Evolutionary conservation across 2,329 filamentous ascomycete genomes (phyloP).

Genomic region (Talaromyces sp.): DNA sequence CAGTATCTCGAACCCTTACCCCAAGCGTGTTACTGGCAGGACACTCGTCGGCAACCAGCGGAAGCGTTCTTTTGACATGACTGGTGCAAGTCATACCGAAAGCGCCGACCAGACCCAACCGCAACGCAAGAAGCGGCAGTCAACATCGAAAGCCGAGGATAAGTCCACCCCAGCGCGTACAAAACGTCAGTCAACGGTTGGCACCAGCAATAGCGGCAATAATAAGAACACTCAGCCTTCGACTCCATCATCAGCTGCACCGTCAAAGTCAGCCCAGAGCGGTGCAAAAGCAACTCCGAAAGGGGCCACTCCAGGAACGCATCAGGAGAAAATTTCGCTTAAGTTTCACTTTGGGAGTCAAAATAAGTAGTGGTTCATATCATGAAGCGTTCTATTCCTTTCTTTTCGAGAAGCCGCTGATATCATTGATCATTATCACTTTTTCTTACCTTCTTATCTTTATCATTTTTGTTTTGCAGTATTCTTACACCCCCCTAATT

Average conservation of each 20-base stretch:
- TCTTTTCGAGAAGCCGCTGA: constrained; percentile 24
- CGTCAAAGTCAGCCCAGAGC: background rate
- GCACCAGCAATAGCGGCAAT: background rate
- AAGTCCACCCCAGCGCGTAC: background rate
- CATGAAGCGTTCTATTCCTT: background rate
- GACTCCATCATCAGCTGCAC: background rate
- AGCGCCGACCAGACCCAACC: background rate
- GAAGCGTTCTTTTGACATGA: constrained; percentile 14
- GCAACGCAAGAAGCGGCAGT: constrained; percentile 13
- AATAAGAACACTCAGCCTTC: background rate
- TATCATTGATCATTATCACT: constrained; percentile 6
- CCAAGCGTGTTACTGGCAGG: constrained; percentile 2
- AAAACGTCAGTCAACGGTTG: constrained; percentile 1
- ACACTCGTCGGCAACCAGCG: background rate
- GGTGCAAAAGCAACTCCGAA: background rate
- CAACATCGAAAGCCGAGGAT: background rate
- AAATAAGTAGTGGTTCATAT: background rate
- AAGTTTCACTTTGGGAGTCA: constrained; percentile 6
- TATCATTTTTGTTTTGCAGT: background rate
- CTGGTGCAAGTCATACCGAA: background rate
- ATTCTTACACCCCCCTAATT: background rate
- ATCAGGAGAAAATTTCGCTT: background rate
- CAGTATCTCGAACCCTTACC: too few relatives aligned
- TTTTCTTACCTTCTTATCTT: background rate
- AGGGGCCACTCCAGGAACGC: background rate